Base-by-base conservation (phyloP, 2,329 filamentous ascomycete genomes). In the Neonectria neomacrospora region DNA sequence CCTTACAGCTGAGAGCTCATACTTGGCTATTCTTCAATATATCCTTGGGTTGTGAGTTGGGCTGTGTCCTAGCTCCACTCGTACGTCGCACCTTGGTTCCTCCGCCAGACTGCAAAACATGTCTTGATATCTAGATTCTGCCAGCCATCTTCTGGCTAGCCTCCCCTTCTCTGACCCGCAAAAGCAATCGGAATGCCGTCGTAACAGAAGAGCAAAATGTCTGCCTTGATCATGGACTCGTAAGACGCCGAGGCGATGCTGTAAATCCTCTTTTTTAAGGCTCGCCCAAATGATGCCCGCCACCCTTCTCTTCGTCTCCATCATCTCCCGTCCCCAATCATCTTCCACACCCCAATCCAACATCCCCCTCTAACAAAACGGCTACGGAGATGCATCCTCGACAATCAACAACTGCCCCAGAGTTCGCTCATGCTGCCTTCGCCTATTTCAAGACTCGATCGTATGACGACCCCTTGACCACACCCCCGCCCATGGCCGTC, bases 401-500 rank as follows among this genome's bases (percentile, higher is more conserved):
- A 54, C 51, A 57, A 58, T 26, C 51, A 57, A 58, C 20, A 47
- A 54, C 47, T 41, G 42, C 52, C 48, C 51, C 50, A 45, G 61
- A 59, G 51, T 53, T 62, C 51, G 63, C 58, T 34, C 28, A 45
- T 32, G 30, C 23, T 18, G 41, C 23, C 41, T 64, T 26, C 47
- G 70, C 61, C 64, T 82, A 92, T 80, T 89, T 90, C 74, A 93
- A 78, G 42, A 97, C 94, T 55, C 90, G 85, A 67, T 98, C 94
- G 75, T 94, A 99, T 7, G 80, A 78, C 70, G 89, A 84, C 3
- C 89, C 90, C 78, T 88, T 90, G 42, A 98, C 89, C 1, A 81
- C 81, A 7, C 94, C 93, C 55, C 96, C 96, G 3, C 83, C 84
- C 92, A 99, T 97, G 7, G 93, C 86, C 22, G 85, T 86, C 73